Evolutionary conservation across 2,329 filamentous ascomycete genomes (phyloP).

Genomic region (Setomelanomma holmii): DNA sequence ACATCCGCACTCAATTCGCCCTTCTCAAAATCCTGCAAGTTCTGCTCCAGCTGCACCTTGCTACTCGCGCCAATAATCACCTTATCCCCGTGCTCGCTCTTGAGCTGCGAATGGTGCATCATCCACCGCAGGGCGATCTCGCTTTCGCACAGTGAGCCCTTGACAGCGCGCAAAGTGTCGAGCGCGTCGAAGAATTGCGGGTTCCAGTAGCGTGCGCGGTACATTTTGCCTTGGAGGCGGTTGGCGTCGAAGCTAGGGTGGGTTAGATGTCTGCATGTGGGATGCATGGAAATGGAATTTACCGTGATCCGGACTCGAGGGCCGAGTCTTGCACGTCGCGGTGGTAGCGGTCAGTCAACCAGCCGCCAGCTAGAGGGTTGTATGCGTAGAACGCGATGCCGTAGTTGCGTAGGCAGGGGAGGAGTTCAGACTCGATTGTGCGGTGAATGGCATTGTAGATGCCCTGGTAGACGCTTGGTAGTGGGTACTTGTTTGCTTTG

Average conservation of each 20-base stretch:
- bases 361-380: constrained; percentile 28
- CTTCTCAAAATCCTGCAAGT: constrained; percentile 64
- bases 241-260: constrained; percentile 54
- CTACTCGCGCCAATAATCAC: constrained; percentile 66
- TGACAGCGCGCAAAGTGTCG: constrained; percentile 47
- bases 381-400: constrained; percentile 23
- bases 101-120: constrained; percentile 55
- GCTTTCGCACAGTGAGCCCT: constrained; percentile 50
- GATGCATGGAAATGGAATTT: too few species aligned
- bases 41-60: constrained; percentile 61
- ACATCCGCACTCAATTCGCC: constrained; percentile 78
- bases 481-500: constrained; percentile 50
- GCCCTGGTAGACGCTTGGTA: constrained; percentile 56
- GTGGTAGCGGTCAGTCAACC: constrained; percentile 20
- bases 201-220: constrained; percentile 52
- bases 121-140: constrained; percentile 56
- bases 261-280: too few species aligned
- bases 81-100: constrained; percentile 62
- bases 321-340: constrained; percentile 57
- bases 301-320: constrained; percentile 48
- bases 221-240: constrained; percentile 47
- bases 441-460: constrained; percentile 32
- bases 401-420: constrained; percentile 28
- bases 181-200: constrained; percentile 54
- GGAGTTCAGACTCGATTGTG: constrained; percentile 25